A percentile compares a stretch with the other conserved stretches of the same genome.
Conservation (phyloP, 192 early-diverging fungal genomes). For the Dissophora ornata region DNA sequence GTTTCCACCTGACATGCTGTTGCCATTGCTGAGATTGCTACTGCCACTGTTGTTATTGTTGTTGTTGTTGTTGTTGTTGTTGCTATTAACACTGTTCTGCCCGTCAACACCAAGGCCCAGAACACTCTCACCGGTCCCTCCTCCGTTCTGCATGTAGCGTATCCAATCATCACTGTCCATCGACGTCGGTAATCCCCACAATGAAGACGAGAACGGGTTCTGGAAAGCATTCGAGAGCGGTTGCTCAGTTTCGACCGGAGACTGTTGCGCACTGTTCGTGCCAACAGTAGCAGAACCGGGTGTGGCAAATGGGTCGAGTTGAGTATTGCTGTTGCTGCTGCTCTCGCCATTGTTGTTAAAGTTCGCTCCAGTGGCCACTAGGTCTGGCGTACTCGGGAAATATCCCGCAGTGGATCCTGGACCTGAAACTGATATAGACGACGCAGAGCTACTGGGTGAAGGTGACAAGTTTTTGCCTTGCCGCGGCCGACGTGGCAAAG, state of each 20-base stretch:
- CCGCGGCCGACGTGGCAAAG: conserved; percentile 36
- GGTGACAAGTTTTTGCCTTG: conserved; percentile 35
- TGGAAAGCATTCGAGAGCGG: conserved; percentile 14
- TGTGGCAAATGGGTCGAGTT: conserved; percentile 19
- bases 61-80: not conserved
- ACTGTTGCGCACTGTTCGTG: not conserved
- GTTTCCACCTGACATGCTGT: no score
- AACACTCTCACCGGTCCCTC: not conserved
- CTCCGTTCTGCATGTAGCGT: conserved; percentile 46
- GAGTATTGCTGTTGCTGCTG: not conserved
- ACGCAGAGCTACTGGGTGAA: conserved; percentile 9
- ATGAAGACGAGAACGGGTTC: conserved; percentile 48
- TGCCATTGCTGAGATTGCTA: not conserved
- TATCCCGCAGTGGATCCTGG: no score
- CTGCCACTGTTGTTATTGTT: not conserved
- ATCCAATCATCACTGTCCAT: conserved; percentile 49
- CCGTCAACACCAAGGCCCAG: conserved; percentile 6
- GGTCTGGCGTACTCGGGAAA: no score
- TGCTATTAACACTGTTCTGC: not conserved
- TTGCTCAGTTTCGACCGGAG: not conserved
- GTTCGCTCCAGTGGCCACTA: not conserved
- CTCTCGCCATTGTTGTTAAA: not conserved
- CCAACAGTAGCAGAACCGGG: conserved; percentile 30
- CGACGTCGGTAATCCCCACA: conserved; percentile 49
- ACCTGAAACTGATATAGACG: not conserved